Evolutionary conservation across 768 basidiomycete species (phyloP), one percentile per base, ranked within the genome.

Genomic region (Rhodotorula taiwanensis): DNA sequence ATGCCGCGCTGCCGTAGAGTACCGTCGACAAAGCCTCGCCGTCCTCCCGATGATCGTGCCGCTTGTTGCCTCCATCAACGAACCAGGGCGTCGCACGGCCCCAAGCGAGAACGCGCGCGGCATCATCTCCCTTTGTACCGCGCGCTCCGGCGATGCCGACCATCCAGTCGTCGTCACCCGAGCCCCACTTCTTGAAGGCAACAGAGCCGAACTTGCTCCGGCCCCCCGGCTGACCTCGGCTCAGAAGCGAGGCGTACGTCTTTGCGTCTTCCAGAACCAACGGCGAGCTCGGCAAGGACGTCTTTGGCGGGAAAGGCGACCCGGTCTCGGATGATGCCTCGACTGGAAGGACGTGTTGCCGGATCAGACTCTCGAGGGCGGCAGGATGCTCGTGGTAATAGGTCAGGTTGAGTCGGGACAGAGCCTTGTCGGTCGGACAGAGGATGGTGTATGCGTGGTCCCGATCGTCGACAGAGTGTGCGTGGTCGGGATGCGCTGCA

Each of bases 351-450:
- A 70, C 45, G 57, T 60, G 56, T 3, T 64, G 57, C 5, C 47
- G 51, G 49, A 69, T 45, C 47, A 69, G 67, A 25, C 31, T 25
- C 48, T 56, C 10, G 51, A 63, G 65, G 4, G 54, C 36, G 42
- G 56, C 39, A 7, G 69, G 61, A 30, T 58, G 20, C 8, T 55
- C 23, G 36, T 41, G 52, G 56, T 69, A 69, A 49, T 51, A 64
- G 0, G 91, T 91, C 60, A 98, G 76, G 77, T 98, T 93, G 75
- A 87, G 77, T 27, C 82, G 78, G 74, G 90, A 86, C 81, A 98
- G 95, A 0, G 94, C 92, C 61, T 87, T 86, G 72, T 99, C 95
- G 10, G 84, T 83, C 5, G 95, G 95, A 69, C 88, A 92, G 27
- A 99, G 80, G 7, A 99, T 76, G 3, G 91, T 94, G 86, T 93